Evolutionary conservation across 352 stramenopile species (phyloP), one percentile per base, ranked within the genome.

Genomic region (Globisporangium abappressorium): DNA sequence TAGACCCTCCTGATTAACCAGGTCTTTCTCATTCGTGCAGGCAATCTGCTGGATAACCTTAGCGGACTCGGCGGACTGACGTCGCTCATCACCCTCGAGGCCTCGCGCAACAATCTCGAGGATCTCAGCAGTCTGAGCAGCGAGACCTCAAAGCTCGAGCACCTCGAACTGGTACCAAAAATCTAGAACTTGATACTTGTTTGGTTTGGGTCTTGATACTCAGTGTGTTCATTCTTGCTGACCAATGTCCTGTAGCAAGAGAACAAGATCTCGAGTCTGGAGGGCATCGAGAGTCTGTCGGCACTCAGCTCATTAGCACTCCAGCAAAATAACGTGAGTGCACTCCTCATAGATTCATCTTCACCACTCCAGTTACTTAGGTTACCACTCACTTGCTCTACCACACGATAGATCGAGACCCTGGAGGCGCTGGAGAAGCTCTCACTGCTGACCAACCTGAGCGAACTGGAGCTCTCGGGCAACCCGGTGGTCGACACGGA

Each of bases 311-410:
- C 76, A 0, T 62, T 94, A 12, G 76, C 71, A 0, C 33, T 88
- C n/a, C 73, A 87, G 24, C 73, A 88, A 24, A 94, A 92, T 70
- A 76, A 88, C 64, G 83, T 91, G 70, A 30, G 78, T 26, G 24
- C 1, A 26, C 24, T 26, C 24, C 24, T 26, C 24, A 26, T 26
- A 26, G 24, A 26, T 26, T 26, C 24, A 26, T 26, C 24, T 26
- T 26, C 24, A 26, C 24, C 24, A 26, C 24, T 26, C 24, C 24
- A 26, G 24, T 26, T 26, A 26, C 24, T 26, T 26, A 0, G 24
- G 24, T 26, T 26, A 26, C 24, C 24, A 26, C 24, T 26, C 24
- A 26, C 24, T 0, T 26, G 1, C 24, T 22, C 30, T 2, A 8
- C 20, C 5, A 36, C 2, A 22, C 57, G 56, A 6, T 60, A 92